A percentile compares a stretch with the other conserved stretches of the same genome.
Evolutionary conservation across 371 early-diverging fungal species (phyloP).

Genomic region (Actinomucor elegans): DNA sequence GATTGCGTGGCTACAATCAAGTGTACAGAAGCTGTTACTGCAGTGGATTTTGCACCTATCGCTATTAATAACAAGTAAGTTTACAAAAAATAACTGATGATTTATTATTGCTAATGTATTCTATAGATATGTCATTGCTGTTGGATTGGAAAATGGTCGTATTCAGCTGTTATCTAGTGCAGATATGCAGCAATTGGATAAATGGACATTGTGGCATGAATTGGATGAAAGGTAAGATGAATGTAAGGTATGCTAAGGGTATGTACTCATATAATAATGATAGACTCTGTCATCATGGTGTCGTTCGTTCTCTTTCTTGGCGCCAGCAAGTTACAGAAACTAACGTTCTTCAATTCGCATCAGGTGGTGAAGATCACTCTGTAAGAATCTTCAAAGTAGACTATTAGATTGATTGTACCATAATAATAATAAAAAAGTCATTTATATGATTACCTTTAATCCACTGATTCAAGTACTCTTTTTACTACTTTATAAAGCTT

Average conservation of each 20-base stretch:
- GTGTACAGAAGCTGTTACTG: constrained; percentile 75
- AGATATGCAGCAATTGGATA: constrained; percentile 14
- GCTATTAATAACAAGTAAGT: constrained; percentile 36
- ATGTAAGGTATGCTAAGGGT: background rate
- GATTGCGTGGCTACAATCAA: constrained; percentile 60
- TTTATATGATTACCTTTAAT: constrained; percentile 13
- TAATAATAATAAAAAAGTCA: background rate
- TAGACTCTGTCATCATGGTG: constrained; percentile 62
- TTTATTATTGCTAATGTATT: background rate
- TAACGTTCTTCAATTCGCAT: constrained; percentile 58
- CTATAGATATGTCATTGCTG: constrained; percentile 74
- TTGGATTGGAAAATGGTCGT: constrained; percentile 81
- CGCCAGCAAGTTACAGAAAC: constrained; percentile 26
- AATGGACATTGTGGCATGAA: constrained; percentile 44
- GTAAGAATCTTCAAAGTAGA: constrained; percentile 66
- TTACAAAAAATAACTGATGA: background rate
- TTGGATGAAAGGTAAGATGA: constrained; percentile 51
- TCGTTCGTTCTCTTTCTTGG: constrained; percentile 70
- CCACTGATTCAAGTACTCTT: constrained; percentile 22
- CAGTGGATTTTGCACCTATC: constrained; percentile 74
- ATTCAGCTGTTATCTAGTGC: constrained; percentile 54
- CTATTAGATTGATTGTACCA: constrained; percentile 16
- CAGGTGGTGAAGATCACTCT: constrained; percentile 74
- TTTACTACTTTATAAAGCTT: constrained; percentile 24
- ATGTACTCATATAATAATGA: background rate